A percentile compares a stretch with the other conserved stretches of the same genome.
Evolutionary conservation across 139 green algal species (phyloP).

Genomic region (Asterochloris erici): DNA sequence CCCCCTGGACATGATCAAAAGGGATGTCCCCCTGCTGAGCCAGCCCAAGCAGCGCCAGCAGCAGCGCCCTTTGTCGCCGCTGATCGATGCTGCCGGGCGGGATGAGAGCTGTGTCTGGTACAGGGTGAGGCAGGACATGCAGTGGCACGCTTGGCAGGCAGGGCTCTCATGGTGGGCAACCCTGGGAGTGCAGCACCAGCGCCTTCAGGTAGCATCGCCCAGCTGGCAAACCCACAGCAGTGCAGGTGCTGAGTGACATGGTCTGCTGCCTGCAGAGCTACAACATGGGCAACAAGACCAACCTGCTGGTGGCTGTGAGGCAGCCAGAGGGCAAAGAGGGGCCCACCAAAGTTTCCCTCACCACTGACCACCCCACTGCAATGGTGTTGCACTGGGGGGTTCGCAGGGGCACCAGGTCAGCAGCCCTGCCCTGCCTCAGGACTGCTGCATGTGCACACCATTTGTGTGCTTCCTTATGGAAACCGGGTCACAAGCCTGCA

Average conservation of each 20-base stretch:
- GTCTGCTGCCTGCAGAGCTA: conserved; percentile 31
- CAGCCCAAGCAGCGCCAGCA: conserved; percentile 28
- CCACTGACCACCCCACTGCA: conserved; percentile 58
- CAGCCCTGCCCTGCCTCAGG: conserved; percentile 21
- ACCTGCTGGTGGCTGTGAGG: conserved; percentile 75
- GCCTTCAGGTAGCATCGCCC: too few species aligned
- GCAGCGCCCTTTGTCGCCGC: conserved; percentile 30
- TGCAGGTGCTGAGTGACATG: neutral
- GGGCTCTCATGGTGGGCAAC: neutral
- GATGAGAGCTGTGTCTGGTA: conserved; percentile 44
- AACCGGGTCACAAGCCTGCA: neutral
- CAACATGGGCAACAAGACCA: conserved; percentile 55
- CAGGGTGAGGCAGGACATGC: conserved; percentile 19
- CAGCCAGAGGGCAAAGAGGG: conserved; percentile 37
- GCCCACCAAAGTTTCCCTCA: conserved; percentile 45
- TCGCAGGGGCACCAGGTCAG: conserved; percentile 18
- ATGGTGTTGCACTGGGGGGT: conserved; percentile 89
- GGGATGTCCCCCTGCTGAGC: conserved; percentile 40
- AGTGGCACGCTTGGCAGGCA: neutral
- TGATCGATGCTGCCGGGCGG: conserved; percentile 28
- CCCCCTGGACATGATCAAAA: conserved; percentile 73
- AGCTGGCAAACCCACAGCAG: neutral
- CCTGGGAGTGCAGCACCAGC: too few species aligned
- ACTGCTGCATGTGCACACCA: neutral
- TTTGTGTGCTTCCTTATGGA: neutral